These are phyloP conservation scores for Adansonia digitata DNA, from an alignment of 345 rosid species.

Conservation along the genomic window DNA sequence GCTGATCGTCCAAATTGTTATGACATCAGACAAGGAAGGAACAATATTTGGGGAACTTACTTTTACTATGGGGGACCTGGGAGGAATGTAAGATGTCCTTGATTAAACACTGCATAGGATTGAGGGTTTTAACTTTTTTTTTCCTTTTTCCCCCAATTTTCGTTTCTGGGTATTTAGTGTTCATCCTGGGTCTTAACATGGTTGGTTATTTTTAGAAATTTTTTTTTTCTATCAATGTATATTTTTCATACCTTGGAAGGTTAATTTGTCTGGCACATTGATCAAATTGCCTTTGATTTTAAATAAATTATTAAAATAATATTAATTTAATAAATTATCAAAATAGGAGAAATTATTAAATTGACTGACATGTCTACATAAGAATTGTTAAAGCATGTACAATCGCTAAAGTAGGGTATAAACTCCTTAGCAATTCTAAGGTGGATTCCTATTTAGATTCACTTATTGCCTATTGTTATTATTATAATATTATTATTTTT, in stretches of 20 bases:
- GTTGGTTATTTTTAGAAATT: slow-evolving; percentile 19
- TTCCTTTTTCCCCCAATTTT: background rate
- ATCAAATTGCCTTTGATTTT: too few relatives aligned
- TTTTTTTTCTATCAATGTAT: background rate
- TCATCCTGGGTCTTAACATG: slow-evolving; percentile 8
- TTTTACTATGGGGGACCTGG: slow-evolving; percentile 98
- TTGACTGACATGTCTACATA: too few relatives aligned
- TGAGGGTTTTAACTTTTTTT: background rate
- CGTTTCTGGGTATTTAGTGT: background rate
- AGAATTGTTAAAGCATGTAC: too few relatives aligned
- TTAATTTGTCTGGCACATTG: too few relatives aligned
- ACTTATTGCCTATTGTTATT: too few relatives aligned
- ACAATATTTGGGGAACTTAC: slow-evolving; percentile 87
- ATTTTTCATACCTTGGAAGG: slow-evolving; percentile 12
- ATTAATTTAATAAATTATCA: too few relatives aligned
- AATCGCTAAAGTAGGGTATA: too few relatives aligned
- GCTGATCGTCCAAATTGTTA: slow-evolving; percentile 94
- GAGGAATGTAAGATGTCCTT: slow-evolving; percentile 79
- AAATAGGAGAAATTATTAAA: too few relatives aligned
- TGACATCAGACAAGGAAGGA: slow-evolving; percentile 80
- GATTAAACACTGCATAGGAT: slow-evolving; percentile 19
- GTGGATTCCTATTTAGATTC: too few relatives aligned
- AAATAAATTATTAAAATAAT: too few relatives aligned
- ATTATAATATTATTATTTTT: too few relatives aligned
- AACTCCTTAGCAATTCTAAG: too few relatives aligned